Conservation (phyloP, 345 rosid species). For the Trapa incisa region DNA sequence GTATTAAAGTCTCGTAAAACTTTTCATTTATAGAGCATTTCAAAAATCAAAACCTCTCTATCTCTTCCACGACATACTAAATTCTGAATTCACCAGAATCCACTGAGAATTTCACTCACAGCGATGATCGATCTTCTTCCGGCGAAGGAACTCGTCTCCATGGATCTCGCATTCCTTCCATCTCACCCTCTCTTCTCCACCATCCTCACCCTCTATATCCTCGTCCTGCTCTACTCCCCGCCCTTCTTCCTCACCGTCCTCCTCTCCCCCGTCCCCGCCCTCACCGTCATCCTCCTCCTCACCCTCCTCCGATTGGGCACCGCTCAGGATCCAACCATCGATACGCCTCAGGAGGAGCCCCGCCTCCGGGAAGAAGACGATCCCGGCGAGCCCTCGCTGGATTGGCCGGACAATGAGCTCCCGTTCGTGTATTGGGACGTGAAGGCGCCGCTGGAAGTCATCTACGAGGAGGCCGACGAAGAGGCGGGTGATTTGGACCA, state of each 20-base stretch:
- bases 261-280: slow-evolving; percentile 40
- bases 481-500: slow-evolving; percentile 22
- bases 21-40: not conserved
- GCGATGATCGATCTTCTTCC: not conserved
- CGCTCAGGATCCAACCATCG: slow-evolving; percentile 21
- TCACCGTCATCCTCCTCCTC: slow-evolving; percentile 34
- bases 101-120: not conserved
- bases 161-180: slow-evolving; percentile 6
- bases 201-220: slow-evolving; percentile 34
- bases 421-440: slow-evolving; percentile 62
- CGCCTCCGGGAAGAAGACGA: not conserved
- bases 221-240: slow-evolving; percentile 48
- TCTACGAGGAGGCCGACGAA: slow-evolving; percentile 51
- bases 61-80: not conserved
- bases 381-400: not conserved
- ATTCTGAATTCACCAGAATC: not conserved
- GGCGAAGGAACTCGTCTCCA: not conserved
- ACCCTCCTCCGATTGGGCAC: slow-evolving; percentile 25
- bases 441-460: slow-evolving; percentile 70
- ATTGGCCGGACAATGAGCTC: not conserved
- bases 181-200: slow-evolving; percentile 44
- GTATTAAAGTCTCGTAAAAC: not conserved
- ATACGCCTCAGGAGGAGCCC: slow-evolving; percentile 8
- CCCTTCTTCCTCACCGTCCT: slow-evolving; percentile 14
- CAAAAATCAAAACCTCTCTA: not conserved